These are phyloP conservation scores for Citrus mangshanensis DNA, from an alignment of 345 rosid species.

Conservation along the genomic window DNA sequence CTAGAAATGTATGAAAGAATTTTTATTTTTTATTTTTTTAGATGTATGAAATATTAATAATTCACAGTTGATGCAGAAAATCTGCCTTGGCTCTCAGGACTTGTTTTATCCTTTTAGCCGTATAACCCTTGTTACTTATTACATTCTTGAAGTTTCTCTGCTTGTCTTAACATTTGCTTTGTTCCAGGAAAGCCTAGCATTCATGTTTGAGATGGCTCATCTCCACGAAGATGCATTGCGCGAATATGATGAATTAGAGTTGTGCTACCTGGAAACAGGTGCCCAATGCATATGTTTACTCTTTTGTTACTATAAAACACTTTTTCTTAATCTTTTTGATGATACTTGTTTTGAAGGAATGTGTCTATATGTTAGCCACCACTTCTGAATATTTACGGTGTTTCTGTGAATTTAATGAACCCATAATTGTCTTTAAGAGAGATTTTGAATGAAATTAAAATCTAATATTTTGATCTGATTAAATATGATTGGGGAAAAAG, in stretches of 20 bases:
- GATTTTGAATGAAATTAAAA: neutral
- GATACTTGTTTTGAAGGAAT: neutral
- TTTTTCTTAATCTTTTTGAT: neutral
- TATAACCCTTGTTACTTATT: slow-evolving; percentile 9
- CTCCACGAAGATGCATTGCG: slow-evolving; percentile 95
- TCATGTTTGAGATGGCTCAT: slow-evolving; percentile 96
- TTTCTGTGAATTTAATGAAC: slow-evolving; percentile 1
- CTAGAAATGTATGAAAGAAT: neutral
- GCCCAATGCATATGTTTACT: slow-evolving; percentile 11
- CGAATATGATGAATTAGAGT: slow-evolving; percentile 95
- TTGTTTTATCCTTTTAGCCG: slow-evolving; percentile 10
- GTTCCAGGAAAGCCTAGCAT: slow-evolving; percentile 95
- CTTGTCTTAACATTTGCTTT: slow-evolving; percentile 11
- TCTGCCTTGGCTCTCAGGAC: slow-evolving; percentile 6
- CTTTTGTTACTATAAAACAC: neutral
- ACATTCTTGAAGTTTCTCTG: slow-evolving; percentile 16
- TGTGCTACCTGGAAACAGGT: slow-evolving; percentile 97
- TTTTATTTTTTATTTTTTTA: too few relatives aligned
- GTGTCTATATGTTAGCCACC: neutral
- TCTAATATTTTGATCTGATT: neutral
- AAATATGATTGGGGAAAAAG: neutral
- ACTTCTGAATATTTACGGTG: neutral
- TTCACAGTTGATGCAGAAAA: neutral
- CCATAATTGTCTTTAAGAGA: neutral
- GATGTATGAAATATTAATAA: too few relatives aligned